Evolutionary conservation across 805 yeast species (phyloP).

Genomic region (Martiniozyma abietophila): DNA sequence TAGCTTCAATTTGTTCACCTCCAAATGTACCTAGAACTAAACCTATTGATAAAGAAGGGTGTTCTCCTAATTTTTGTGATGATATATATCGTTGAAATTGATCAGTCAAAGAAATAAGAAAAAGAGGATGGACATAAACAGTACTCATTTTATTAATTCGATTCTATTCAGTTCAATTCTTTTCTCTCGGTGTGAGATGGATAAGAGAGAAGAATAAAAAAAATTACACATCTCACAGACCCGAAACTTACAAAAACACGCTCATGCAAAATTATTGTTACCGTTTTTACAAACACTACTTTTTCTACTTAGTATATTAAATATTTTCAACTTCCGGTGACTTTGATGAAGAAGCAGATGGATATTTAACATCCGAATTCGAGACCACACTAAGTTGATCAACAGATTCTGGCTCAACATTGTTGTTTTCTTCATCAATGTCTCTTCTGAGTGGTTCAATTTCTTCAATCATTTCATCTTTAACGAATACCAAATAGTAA

Average conservation of each 20-base stretch:
- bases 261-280: background rate
- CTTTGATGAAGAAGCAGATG: too few relatives aligned
- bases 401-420: background rate
- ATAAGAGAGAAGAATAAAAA: background rate
- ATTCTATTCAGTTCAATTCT: too few relatives aligned
- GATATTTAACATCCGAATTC: background rate
- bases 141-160: background rate
- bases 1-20: background rate
- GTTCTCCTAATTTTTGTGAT: too few relatives aligned
- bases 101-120: constrained; percentile 11
- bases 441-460: constrained; percentile 61
- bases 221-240: background rate
- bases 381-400: too few relatives aligned
- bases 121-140: constrained; percentile 8
- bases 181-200: too few relatives aligned
- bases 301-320: background rate
- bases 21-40: constrained; percentile 9
- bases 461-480: constrained; percentile 45
- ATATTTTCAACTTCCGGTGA: constrained; percentile 1
- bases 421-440: constrained; percentile 10
- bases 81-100: constrained; percentile 4
- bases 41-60: constrained; percentile 7
- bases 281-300: background rate
- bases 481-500: constrained; percentile 78
- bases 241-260: too few relatives aligned